These are phyloP conservation scores for Aphanomyces invadans DNA, from an alignment of 352 stramenopile genomes.

Conservation along the genomic window DNA sequence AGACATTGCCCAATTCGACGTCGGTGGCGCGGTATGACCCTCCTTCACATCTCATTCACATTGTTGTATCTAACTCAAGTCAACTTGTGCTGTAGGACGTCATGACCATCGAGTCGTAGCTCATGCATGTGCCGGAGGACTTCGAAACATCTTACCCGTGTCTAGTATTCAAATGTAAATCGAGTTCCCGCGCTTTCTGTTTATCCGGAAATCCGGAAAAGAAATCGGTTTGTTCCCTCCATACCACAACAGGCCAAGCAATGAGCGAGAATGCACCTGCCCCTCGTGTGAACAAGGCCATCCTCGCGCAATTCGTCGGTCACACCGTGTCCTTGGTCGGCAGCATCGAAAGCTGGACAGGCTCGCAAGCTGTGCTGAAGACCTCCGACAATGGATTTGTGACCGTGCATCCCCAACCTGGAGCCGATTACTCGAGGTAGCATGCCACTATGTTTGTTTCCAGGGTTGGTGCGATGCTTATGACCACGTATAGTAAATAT, in stretches of 20 bases:
- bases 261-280: slow-evolving; percentile 30
- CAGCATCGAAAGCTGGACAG: slow-evolving; percentile 62
- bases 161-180: neutral
- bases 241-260: neutral
- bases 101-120: slow-evolving; percentile 60
- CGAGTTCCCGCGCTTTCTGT: slow-evolving; percentile 1
- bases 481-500: slow-evolving; percentile 45
- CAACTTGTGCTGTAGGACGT: slow-evolving; percentile 40
- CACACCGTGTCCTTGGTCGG: slow-evolving; percentile 71
- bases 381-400: slow-evolving; percentile 72
- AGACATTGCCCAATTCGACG: slow-evolving; percentile 69
- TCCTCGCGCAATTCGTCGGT: slow-evolving; percentile 48
- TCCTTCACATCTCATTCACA: neutral
- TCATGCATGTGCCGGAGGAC: neutral
- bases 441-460: neutral
- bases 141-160: neutral
- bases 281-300: slow-evolving; percentile 78
- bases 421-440: slow-evolving; percentile 67
- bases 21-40: slow-evolving; percentile 41
- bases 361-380: slow-evolving; percentile 58
- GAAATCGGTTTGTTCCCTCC: neutral
- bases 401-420: slow-evolving; percentile 61
- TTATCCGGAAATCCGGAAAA: slow-evolving; percentile 21
- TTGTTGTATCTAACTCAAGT: neutral
- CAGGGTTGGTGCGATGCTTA: neutral